These are phyloP conservation scores for Yamadazyma olivae DNA, from an alignment of 805 yeast genomes.

Conservation along the genomic window DNA sequence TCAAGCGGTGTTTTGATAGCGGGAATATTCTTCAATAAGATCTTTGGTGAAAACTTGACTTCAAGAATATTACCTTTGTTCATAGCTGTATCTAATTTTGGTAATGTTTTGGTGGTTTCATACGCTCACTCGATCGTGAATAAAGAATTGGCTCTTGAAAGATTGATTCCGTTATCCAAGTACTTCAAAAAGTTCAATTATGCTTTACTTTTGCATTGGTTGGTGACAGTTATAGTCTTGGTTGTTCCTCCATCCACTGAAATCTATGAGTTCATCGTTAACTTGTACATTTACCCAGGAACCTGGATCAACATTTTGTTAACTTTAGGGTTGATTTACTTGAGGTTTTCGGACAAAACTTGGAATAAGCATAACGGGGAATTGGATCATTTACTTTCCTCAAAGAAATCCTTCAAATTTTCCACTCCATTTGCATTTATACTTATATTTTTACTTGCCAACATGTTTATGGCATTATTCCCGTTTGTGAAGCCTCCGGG, in stretches of 20 bases:
- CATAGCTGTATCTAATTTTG: conserved; percentile 60
- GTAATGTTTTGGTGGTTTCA: conserved; percentile 62
- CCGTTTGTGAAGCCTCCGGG: conserved; percentile 52
- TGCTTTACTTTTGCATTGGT: conserved; percentile 54
- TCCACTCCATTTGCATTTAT: conserved; percentile 29
- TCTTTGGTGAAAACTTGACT: conserved; percentile 55
- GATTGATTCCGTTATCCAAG: conserved; percentile 48
- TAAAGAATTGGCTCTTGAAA: conserved; percentile 53
- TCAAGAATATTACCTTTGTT: conserved; percentile 49
- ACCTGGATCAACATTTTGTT: conserved; percentile 55
- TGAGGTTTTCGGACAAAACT: conserved; percentile 37
- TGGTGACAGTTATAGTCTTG: conserved; percentile 50
- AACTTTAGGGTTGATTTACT: conserved; percentile 50
- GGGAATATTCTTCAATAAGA: conserved; percentile 54
- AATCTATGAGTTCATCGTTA: conserved; percentile 61
- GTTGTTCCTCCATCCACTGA: conserved; percentile 61
- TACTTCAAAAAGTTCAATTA: conserved; percentile 42
- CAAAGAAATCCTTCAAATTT: conserved; percentile 3
- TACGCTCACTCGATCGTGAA: conserved; percentile 60
- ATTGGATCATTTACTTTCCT: conserved; percentile 10
- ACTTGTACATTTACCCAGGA: conserved; percentile 61
- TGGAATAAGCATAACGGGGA: conserved; percentile 29
- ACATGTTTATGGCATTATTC: conserved; percentile 49
- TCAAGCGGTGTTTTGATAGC: conserved; percentile 63
- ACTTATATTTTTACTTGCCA: conserved; percentile 40